These are phyloP conservation scores for Sugiyamaella boreocaroliniensis DNA, from an alignment of 805 yeast genomes.

Conservation along the genomic window DNA sequence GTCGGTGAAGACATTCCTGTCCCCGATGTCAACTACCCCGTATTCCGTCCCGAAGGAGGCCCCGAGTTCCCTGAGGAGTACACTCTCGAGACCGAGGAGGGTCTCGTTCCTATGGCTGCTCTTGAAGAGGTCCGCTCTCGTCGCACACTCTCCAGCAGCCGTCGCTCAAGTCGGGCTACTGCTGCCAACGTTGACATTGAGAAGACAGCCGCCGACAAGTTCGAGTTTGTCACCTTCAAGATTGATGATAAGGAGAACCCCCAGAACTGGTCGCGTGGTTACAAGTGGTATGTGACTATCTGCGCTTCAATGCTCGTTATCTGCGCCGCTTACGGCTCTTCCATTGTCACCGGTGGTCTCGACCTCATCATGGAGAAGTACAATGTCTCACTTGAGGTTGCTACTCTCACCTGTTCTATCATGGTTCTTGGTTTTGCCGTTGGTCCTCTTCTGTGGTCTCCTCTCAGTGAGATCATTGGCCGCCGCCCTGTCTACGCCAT, in stretches of 20 bases:
- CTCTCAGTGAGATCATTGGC: constrained; percentile 78
- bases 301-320: constrained; percentile 66
- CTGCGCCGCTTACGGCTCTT: constrained; percentile 88
- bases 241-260: constrained; percentile 85
- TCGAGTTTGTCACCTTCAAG: constrained; percentile 65
- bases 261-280: constrained; percentile 61
- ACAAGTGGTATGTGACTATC: constrained; percentile 46
- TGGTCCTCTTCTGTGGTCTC: constrained; percentile 89
- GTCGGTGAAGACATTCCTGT: constrained; percentile 48
- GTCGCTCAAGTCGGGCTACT: background rate
- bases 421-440: constrained; percentile 86
- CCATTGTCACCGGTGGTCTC: constrained; percentile 83
- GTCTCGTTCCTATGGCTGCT: constrained; percentile 75
- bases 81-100: constrained; percentile 80
- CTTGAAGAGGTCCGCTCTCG: constrained; percentile 51
- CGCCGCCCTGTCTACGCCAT: constrained; percentile 76
- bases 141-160: constrained; percentile 25
- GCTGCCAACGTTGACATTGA: constrained; percentile 1
- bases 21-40: constrained; percentile 45
- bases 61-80: constrained; percentile 86
- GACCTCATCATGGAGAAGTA: constrained; percentile 58
- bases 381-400: constrained; percentile 69
- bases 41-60: constrained; percentile 17
- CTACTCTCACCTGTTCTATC: constrained; percentile 70
- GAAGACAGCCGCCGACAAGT: constrained; percentile 1